phyloP scores from a whole-genome alignment of 805 yeast genomes.

The Sugiyamaella floridensis region DNA sequence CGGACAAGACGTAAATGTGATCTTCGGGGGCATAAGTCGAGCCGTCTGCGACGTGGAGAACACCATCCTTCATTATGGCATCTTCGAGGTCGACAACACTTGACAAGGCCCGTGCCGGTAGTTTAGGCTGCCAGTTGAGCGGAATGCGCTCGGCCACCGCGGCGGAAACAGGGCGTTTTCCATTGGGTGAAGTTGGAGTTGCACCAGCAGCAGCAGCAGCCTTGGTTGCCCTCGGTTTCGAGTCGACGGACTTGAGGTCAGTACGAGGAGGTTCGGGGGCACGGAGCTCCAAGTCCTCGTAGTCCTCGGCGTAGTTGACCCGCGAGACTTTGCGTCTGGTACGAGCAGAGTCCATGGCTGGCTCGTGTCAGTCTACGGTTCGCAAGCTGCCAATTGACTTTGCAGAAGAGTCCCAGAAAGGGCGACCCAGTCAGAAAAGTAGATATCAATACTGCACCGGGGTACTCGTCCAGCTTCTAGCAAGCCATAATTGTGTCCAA shows the following conservation, averaged over 20 bases:
- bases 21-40: conserved; percentile 36
- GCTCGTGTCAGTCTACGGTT: neutral
- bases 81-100: conserved; percentile 33
- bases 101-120: conserved; percentile 20
- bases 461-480: too few species aligned
- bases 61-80: conserved; percentile 33
- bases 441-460: too few species aligned
- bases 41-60: conserved; percentile 25
- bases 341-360: neutral
- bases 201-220: conserved; percentile 2
- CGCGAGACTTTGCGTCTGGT: conserved; percentile 18
- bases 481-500: too few species aligned
- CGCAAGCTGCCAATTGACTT: neutral
- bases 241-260: neutral
- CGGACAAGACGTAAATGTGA: conserved; percentile 74
- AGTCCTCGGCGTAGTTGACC: conserved; percentile 25
- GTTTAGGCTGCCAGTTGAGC: conserved; percentile 28
- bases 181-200: neutral
- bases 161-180: conserved; percentile 1
- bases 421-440: too few species aligned
- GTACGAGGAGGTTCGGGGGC: neutral
- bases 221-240: conserved; percentile 1
- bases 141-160: conserved; percentile 15
- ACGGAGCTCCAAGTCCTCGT: conserved; percentile 4
- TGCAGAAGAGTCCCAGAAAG: too few species aligned